A percentile compares a stretch with the other conserved stretches of the same genome.
phyloP scores from a whole-genome alignment of 2,329 filamentous ascomycete genomes.

The Tolypocladium guangdongense region DNA sequence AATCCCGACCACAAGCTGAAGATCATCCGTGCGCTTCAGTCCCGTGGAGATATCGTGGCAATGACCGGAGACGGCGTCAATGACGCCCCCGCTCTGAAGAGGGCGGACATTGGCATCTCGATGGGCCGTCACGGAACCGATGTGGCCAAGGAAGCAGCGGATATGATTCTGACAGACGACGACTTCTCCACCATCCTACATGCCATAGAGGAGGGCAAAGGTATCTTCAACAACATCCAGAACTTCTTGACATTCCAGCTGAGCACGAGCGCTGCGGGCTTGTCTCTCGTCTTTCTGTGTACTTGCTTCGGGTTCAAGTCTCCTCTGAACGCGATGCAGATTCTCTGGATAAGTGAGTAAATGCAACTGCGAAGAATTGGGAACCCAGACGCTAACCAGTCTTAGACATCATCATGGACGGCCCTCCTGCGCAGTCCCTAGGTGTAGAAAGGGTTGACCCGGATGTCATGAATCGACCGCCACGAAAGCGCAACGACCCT shows the following conservation, averaged over 20 bases:
- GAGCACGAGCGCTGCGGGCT: constrained; percentile 87
- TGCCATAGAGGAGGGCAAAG: constrained; percentile 97
- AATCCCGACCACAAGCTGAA: constrained; percentile 98
- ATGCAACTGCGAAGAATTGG: background rate
- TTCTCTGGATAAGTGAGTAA: constrained; percentile 93
- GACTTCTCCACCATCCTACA: constrained; percentile 86
- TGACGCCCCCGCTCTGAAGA: constrained; percentile 91
- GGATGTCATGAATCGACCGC: constrained; percentile 85
- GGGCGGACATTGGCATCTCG: constrained; percentile 92
- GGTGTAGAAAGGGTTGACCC: constrained; percentile 93
- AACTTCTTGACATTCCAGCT: constrained; percentile 98
- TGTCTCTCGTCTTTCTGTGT: constrained; percentile 85
- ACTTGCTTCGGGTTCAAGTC: constrained; percentile 89
- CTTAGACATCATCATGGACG: constrained; percentile 97
- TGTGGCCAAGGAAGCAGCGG: constrained; percentile 91
- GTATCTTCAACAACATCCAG: constrained; percentile 99
- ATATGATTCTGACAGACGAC: constrained; percentile 86
- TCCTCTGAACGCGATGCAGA: constrained; percentile 97
- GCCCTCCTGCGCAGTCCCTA: constrained; percentile 90
- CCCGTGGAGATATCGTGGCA: constrained; percentile 88
- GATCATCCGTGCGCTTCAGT: constrained; percentile 84
- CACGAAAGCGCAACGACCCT: constrained; percentile 71
- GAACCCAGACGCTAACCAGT: constrained; percentile 2
- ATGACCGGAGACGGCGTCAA: constrained; percentile 99
- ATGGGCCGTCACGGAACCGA: constrained; percentile 95